Conservation (phyloP, 495 filamentous ascomycete species). For the Astrothelium macrocarpum region DNA sequence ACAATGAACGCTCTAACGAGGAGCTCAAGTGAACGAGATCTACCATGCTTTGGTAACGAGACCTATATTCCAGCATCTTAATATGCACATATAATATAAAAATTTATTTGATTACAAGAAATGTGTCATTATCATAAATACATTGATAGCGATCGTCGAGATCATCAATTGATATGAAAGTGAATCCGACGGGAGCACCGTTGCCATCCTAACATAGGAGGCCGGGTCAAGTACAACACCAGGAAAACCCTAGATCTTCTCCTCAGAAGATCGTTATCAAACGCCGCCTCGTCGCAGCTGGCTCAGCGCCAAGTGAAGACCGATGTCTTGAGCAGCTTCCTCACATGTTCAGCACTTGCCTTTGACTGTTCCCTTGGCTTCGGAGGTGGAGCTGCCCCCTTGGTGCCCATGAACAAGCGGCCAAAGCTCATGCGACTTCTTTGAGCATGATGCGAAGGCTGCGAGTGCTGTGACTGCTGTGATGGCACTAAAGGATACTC, state of each 20-base stretch:
- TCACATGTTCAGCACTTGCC: conserved; percentile 37
- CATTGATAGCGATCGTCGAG: not conserved
- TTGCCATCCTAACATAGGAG: not conserved
- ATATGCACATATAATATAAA: not conserved
- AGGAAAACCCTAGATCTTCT: not conserved
- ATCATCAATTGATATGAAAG: not conserved
- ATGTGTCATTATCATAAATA: not conserved
- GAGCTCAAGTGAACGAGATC: too few species aligned
- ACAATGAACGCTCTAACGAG: too few species aligned
- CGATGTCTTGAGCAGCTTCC: conserved; percentile 31
- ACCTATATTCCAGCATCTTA: not conserved
- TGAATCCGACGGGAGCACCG: not conserved
- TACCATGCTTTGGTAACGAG: too few species aligned
- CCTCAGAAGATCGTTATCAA: not conserved
- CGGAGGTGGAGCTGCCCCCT: conserved; percentile 20
- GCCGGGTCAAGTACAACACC: not conserved
- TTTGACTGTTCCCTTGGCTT: conserved; percentile 32
- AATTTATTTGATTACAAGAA: conserved; percentile 4
- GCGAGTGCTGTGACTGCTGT: conserved; percentile 6
- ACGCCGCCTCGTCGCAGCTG: not conserved
- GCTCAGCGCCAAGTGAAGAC: conserved; percentile 35
- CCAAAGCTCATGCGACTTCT: conserved; percentile 8
- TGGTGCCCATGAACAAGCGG: conserved; percentile 18
- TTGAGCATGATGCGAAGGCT: too few species aligned
- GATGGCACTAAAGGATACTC: conserved; percentile 15